These are phyloP conservation scores for Malus asiatica DNA, from an alignment of 306 rosid genomes.

Conservation along the genomic window DNA sequence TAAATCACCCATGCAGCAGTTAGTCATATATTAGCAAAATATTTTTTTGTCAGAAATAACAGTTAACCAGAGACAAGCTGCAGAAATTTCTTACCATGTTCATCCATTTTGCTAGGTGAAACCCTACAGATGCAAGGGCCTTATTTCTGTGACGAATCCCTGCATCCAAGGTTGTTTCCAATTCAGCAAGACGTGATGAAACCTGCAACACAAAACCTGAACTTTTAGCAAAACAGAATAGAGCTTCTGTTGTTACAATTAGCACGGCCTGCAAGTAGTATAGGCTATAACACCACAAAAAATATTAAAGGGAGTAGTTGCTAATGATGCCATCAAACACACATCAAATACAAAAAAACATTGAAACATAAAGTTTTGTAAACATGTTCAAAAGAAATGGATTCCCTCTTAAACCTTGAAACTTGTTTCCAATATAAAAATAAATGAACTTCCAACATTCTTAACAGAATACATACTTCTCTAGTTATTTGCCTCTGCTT, in stretches of 20 bases:
- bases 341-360: not conserved
- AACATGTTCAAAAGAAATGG: not conserved
- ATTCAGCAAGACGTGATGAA: conserved; percentile 75
- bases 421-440: not conserved
- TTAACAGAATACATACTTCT: conserved; percentile 56
- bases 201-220: conserved; percentile 43
- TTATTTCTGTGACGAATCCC: conserved; percentile 87
- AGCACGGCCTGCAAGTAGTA: not conserved
- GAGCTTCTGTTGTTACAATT: not conserved
- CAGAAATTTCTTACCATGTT: conserved; percentile 53
- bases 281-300: not conserved
- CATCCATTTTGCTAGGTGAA: conserved; percentile 82
- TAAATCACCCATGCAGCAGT: not conserved
- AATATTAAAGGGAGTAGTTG: not conserved
- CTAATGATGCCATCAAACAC: not conserved
- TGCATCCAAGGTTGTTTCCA: conserved; percentile 86
- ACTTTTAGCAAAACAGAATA: not conserved
- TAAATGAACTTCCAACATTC: not conserved
- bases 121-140: conserved; percentile 69
- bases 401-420: conserved; percentile 17
- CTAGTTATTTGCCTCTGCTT: conserved; percentile 89
- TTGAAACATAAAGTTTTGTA: not conserved
- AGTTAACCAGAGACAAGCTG: conserved; percentile 14
- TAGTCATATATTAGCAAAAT: conserved; percentile 8
- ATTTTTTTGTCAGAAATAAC: conserved; percentile 2